Base-by-base conservation (phyloP, 345 rosid species). In the Gossypium mustelinum region DNA sequence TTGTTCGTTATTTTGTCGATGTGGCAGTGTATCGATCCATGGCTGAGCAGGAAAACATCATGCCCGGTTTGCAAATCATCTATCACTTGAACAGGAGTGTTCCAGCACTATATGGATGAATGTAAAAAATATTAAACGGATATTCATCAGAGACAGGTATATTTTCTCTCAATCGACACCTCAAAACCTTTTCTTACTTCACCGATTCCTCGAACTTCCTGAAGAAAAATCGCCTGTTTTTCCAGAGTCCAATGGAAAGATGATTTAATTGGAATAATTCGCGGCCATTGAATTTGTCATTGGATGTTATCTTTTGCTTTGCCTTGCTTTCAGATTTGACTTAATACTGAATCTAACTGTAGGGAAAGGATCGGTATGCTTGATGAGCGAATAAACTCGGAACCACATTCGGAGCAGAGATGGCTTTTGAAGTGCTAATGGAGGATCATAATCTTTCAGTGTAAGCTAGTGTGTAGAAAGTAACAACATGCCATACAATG, bases 31-130 rank as follows among this genome's bases (percentile, higher is more conserved):
- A 95, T 95, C 76, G 97, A 93, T 89, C 96, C 88, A 24, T 95
- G 98, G 99, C 93, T 95, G 67, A 77, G 83, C 81, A 85, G 94
- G 84, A 89, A 80, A 78, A 79, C 86, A 25, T 86, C 87, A 9
- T 95, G 99, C 82, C 98, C 99, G 4, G 88, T 95, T 81, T 95
- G 99, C 87, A 92, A 92, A 84, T 89, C 84, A 51, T 88, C 94
- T 2, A 80, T 89, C n/a, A 80, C 89, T 64, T 90, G 85, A 88
- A 66, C 58, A 54, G 45, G 9, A 11, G 51, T 11, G 25, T 20
- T 68, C n/a, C 17, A 0, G 59, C 45, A 34, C 48, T 25, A 18
- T 14, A 14, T 75, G n/a, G n/a, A 41, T 45, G 51, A 72, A 24
- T 5, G 9, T 25, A 16, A 58, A 41, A 22, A 44, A n/a, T 11